These are phyloP conservation scores for Macrophomina tecta DNA, from an alignment of 2,329 filamentous ascomycete species.

Conservation along the genomic window DNA sequence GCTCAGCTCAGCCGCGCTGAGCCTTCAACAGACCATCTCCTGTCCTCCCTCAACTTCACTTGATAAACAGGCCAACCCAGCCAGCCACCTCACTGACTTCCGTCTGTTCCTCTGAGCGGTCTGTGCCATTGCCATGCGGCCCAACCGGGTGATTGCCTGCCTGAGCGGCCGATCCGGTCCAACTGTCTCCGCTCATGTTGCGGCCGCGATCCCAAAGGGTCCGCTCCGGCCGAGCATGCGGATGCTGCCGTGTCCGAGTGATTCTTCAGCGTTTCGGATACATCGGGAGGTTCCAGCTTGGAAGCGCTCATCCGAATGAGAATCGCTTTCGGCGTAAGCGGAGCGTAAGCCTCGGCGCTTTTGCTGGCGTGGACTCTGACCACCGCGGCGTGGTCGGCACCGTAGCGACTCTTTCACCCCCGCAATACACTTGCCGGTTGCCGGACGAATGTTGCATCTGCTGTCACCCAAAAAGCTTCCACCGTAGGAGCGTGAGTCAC, in stretches of 20 bases:
- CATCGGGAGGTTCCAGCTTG: not conserved
- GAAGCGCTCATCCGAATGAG: not conserved
- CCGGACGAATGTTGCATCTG: too few relatives aligned
- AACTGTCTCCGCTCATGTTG: not conserved
- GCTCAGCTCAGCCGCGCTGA: slow-evolving; percentile 5
- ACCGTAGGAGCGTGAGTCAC: too few relatives aligned
- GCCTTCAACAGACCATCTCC: slow-evolving; percentile 1
- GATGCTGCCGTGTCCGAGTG: not conserved
- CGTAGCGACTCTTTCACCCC: too few relatives aligned
- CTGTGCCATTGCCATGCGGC: not conserved
- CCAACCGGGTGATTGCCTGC: not conserved
- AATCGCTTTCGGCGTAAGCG: not conserved
- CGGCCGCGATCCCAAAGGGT: not conserved
- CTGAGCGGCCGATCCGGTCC: not conserved
- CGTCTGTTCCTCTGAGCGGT: not conserved
- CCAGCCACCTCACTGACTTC: slow-evolving; percentile 9
- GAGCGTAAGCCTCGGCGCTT: too few relatives aligned
- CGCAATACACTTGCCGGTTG: too few relatives aligned
- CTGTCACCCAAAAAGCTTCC: too few relatives aligned
- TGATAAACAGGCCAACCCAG: not conserved
- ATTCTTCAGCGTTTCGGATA: not conserved
- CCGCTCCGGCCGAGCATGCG: not conserved
- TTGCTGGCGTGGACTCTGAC: too few relatives aligned
- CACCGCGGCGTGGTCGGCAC: not conserved
- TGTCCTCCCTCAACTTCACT: not conserved